A percentile compares a stretch with the other conserved stretches of the same genome.
Evolutionary conservation across 2,329 filamentous ascomycete species (phyloP).

Genomic region (Myriosclerotinia duriaeana): DNA sequence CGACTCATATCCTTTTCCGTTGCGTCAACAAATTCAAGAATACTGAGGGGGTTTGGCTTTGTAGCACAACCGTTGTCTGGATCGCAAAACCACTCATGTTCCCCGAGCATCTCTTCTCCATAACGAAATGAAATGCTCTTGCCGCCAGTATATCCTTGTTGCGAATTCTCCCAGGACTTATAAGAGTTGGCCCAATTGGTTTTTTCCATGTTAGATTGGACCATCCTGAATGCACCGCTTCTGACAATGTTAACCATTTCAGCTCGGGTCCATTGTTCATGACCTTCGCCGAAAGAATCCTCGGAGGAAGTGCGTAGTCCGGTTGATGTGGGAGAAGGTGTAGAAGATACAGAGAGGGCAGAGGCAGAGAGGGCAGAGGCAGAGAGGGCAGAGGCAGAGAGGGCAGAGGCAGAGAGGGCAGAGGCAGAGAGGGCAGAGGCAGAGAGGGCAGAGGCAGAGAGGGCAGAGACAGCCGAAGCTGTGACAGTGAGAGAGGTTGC

Average conservation of each 20-base stretch:
- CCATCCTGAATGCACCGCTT: background rate
- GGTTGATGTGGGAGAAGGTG: too few species aligned
- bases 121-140: slow-evolving; percentile 1
- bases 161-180: background rate
- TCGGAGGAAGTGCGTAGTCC: too few species aligned
- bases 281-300: too few species aligned
- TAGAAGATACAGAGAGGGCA: too few species aligned
- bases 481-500: too few species aligned
- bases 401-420: too few species aligned
- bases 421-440: too few species aligned
- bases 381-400: too few species aligned
- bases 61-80: background rate
- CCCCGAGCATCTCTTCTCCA: slow-evolving; percentile 2
- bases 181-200: background rate
- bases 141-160: background rate
- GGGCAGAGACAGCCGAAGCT: too few species aligned
- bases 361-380: too few species aligned
- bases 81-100: slow-evolving; percentile 9
- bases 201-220: background rate
- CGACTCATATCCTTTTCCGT: background rate
- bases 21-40: slow-evolving; percentile 6
- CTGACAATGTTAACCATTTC: background rate
- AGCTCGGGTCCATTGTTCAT: background rate
- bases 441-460: too few species aligned
- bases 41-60: background rate